These are phyloP conservation scores for Yamadazyma songkhlaensis DNA, from an alignment of 1,139 yeast genomes.

Conservation along the genomic window DNA sequence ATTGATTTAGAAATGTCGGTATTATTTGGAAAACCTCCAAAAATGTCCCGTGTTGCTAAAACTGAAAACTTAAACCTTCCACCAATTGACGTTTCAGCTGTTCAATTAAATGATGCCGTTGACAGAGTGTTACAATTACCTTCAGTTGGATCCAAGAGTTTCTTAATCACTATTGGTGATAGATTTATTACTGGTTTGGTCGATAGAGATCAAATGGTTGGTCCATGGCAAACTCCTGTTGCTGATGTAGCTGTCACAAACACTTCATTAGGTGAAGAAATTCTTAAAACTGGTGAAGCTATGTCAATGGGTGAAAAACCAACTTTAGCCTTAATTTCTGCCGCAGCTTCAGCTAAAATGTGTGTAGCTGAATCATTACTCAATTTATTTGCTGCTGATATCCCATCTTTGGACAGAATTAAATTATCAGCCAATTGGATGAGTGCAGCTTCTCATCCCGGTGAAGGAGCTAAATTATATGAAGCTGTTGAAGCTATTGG, in stretches of 20 bases:
- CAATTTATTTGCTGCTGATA: slow-evolving; percentile 88
- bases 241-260: slow-evolving; percentile 99
- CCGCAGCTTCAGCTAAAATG: slow-evolving; percentile 97
- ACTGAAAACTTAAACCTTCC: slow-evolving; percentile 61
- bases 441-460: slow-evolving; percentile 94
- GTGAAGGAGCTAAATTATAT: slow-evolving; percentile 93
- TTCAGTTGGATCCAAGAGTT: slow-evolving; percentile 91
- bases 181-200: slow-evolving; percentile 94
- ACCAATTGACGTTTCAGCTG: slow-evolving; percentile 33
- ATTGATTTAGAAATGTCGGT: slow-evolving; percentile 96
- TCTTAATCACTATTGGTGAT: slow-evolving; percentile 95
- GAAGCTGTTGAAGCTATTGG: slow-evolving; percentile 98
- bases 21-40: slow-evolving; percentile 97
- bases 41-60: slow-evolving; percentile 77
- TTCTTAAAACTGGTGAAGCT: slow-evolving; percentile 86
- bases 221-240: slow-evolving; percentile 99
- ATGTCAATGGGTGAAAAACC: slow-evolving; percentile 98
- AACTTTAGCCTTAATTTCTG: slow-evolving; percentile 79
- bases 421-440: slow-evolving; percentile 98
- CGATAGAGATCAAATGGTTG: slow-evolving; percentile 98
- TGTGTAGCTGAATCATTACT: slow-evolving; percentile 92
- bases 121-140: slow-evolving; percentile 86
- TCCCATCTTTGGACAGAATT: slow-evolving; percentile 69
- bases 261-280: slow-evolving; percentile 76
- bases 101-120: slow-evolving; percentile 61